Conservation (phyloP, 2,329 filamentous ascomycete species). For the Exophiala phaeomuriformis region DNA sequence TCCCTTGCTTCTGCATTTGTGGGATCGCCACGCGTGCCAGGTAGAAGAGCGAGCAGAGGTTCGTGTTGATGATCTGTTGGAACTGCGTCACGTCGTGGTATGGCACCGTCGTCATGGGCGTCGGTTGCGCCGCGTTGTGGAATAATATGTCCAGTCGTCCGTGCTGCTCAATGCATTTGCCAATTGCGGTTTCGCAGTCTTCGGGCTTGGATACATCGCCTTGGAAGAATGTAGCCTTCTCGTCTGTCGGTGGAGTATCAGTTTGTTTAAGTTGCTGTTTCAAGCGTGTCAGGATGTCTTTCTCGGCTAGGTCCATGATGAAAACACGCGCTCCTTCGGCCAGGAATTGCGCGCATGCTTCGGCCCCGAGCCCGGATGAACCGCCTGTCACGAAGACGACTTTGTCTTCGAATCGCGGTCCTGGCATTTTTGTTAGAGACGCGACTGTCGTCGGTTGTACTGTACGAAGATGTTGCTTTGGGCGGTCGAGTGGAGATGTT, state of each 20-base stretch:
- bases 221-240: constrained; percentile 2
- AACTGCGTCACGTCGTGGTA: constrained; percentile 87
- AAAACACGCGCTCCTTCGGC: constrained; percentile 6
- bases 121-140: constrained; percentile 80
- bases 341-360: constrained; percentile 1
- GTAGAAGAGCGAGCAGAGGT: constrained; percentile 12
- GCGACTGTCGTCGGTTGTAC: not conserved
- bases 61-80: constrained; percentile 70
- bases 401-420: constrained; percentile 2
- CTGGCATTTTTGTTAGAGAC: not conserved
- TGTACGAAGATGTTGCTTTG: too few relatives aligned
- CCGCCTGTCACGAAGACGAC: constrained; percentile 7
- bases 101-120: not conserved
- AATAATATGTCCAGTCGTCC: constrained; percentile 72
- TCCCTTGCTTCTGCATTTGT: constrained; percentile 81
- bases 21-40: constrained; percentile 51
- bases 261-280: too few relatives aligned
- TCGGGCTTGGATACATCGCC: constrained; percentile 9
- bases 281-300: constrained; percentile 3
- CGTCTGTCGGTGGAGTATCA: not conserved
- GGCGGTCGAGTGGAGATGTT: too few relatives aligned
- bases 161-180: constrained; percentile 6
- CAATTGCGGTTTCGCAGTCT: constrained; percentile 8
- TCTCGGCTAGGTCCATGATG: constrained; percentile 8
- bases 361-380: constrained; percentile 5